These are phyloP conservation scores for Quercus lobata DNA, from an alignment of 331 rosid genomes.

Conservation along the genomic window DNA sequence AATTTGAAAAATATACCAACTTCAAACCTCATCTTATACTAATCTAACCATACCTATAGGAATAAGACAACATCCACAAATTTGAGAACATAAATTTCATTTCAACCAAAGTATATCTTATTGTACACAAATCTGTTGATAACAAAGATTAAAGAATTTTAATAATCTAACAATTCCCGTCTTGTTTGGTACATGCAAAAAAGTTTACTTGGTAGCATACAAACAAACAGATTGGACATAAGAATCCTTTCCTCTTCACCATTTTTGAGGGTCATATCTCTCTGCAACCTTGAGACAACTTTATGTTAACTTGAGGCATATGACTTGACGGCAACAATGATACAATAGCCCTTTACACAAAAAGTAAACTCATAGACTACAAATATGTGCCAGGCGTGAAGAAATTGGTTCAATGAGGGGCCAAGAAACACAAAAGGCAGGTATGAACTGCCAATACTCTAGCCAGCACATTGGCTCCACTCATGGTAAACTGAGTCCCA, in stretches of 20 bases:
- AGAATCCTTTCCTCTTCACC: slow-evolving; percentile 13
- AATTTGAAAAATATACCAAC: too few species aligned
- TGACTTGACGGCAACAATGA: slow-evolving; percentile 39
- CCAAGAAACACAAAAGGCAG: slow-evolving; percentile 17
- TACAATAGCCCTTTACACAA: slow-evolving; percentile 31
- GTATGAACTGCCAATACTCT: slow-evolving; percentile 18
- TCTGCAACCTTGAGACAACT: slow-evolving; percentile 23
- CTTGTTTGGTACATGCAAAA: slow-evolving; percentile 29
- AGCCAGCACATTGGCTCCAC: slow-evolving; percentile 12
- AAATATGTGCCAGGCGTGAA: slow-evolving; percentile 34
- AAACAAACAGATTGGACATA: slow-evolving; percentile 18
- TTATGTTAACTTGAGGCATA: neutral
- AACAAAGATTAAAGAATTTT: slow-evolving; percentile 41
- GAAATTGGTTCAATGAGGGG: slow-evolving; percentile 34
- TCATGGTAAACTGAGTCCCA: slow-evolving; percentile 16
- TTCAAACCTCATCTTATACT: too few species aligned
- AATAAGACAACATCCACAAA: neutral
- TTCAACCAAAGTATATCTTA: slow-evolving; percentile 18
- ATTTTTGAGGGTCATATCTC: slow-evolving; percentile 9
- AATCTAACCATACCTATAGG: neutral
- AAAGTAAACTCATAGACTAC: slow-evolving; percentile 20
- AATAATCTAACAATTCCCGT: slow-evolving; percentile 29
- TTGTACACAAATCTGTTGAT: slow-evolving; percentile 21
- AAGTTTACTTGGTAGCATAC: slow-evolving; percentile 19
- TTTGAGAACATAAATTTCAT: slow-evolving; percentile 15